phyloP scores from a whole-genome alignment of 2,329 filamentous ascomycete species.

The Fusarium coicis region DNA sequence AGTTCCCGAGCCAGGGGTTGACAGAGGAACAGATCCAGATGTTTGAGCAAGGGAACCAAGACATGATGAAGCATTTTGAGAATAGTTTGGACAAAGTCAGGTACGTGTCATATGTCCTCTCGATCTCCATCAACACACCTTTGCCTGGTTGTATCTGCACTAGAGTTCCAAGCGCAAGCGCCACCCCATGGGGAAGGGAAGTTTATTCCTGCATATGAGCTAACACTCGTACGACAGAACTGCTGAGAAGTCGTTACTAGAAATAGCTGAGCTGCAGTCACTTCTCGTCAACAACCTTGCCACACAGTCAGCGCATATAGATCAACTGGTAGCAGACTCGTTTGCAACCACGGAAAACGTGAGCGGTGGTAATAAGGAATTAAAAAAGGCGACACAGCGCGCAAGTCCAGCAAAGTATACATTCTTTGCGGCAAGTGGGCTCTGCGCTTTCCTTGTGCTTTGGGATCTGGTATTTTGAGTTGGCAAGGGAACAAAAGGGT shows the following conservation, averaged over 20 bases:
- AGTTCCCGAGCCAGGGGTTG: slow-evolving; percentile 62
- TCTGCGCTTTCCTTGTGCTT: slow-evolving; percentile 78
- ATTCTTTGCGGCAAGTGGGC: slow-evolving; percentile 80
- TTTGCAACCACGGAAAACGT: slow-evolving; percentile 86
- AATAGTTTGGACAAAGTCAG: slow-evolving; percentile 94
- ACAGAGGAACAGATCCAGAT: slow-evolving; percentile 89
- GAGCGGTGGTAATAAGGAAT: slow-evolving; percentile 87
- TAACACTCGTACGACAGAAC: slow-evolving; percentile 63
- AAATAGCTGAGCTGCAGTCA: slow-evolving; percentile 92
- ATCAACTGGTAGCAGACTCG: slow-evolving; percentile 87
- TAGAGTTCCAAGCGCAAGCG: slow-evolving; percentile 5
- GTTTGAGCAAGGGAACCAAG: slow-evolving; percentile 92
- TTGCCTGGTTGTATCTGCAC: slow-evolving; percentile 9
- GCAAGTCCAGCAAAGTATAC: slow-evolving; percentile 80
- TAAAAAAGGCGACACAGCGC: slow-evolving; percentile 82
- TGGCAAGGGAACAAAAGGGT: background rate
- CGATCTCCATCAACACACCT: slow-evolving; percentile 3
- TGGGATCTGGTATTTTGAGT: slow-evolving; percentile 76
- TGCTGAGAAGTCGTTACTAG: slow-evolving; percentile 88
- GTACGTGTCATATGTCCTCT: slow-evolving; percentile 62
- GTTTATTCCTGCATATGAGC: slow-evolving; percentile 13
- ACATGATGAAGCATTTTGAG: slow-evolving; percentile 93
- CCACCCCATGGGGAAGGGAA: slow-evolving; percentile 7
- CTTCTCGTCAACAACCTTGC: slow-evolving; percentile 87
- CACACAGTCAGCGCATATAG: slow-evolving; percentile 88